Evolutionary conservation across 371 early-diverging fungal species (phyloP), one percentile per base, ranked within the genome.

Genomic region (Actinomortierella ambigua): DNA sequence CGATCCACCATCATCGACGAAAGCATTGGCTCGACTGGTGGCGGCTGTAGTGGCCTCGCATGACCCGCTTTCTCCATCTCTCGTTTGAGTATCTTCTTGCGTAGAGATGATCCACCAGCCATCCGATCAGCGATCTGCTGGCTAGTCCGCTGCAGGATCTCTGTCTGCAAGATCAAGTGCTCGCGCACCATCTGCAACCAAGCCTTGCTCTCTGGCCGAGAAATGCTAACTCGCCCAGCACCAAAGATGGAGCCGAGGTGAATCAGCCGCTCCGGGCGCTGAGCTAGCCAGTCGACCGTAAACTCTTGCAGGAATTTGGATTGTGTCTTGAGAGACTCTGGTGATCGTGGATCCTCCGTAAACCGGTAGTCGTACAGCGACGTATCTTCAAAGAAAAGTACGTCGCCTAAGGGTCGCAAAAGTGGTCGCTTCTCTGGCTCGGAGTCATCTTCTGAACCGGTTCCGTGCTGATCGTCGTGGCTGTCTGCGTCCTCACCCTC

Each of bases 171-270:
- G 22, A 71, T 71, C 44, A 65, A 43, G 29, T 62, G 61, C 29
- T 71, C 63, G 8, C 57, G 58, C 26, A 71, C 59, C 59, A 56
- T 71, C 43, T 50, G 48, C 23, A 55, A 47, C 73, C 66, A 65
- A 0, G 73, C 63, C 39, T 46, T 65, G 57, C 79, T 78, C 43
- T 81, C 76, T 11, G 76, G 67, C 3, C 69, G 76, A 4, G 76
- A 71, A 57, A 77, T 73, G 62, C 77, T 77, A 43, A 85, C 79
- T 17, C 86, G 68, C 2, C 83, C 82, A 0, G 80, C 75, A 9
- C 86, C 86, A 68, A 85, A 85, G n/a, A 85, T 76, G 0, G 84
- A 84, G n/a, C 86, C 86, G 42, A 85, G 66, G 60, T 81, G 81
- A 11, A 85, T 58, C 2, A 82, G 53, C 2, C 76, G 63, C 44